A percentile compares a stretch with the other conserved stretches of the same genome.
These are phyloP conservation scores for Fagus crenata DNA, from an alignment of 306 rosid species.

Conservation along the genomic window DNA sequence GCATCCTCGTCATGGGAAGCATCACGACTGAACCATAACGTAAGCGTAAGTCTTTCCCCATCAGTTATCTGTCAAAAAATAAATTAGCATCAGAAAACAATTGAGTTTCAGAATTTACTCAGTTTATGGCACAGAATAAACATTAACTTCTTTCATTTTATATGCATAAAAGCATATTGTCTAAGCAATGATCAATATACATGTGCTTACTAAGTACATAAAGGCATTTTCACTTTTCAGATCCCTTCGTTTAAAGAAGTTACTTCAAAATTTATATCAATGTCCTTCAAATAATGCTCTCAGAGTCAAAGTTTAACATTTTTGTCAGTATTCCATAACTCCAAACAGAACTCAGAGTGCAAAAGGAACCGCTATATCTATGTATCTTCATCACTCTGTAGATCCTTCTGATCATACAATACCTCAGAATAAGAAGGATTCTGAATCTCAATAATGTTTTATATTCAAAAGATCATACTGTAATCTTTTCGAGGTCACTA, in stretches of 20 bases:
- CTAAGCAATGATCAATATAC: neutral
- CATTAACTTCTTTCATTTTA: neutral
- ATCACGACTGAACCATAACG: constrained; percentile 92
- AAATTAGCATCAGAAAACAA: constrained; percentile 33
- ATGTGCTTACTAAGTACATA: neutral
- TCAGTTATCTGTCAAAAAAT: constrained; percentile 57
- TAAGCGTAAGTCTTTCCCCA: constrained; percentile 91
- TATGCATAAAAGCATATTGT: neutral
- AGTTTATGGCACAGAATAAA: no score
- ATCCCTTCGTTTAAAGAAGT: neutral
- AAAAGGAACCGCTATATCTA: no score
- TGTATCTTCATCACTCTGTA: no score
- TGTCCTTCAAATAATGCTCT: neutral
- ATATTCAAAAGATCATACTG: neutral
- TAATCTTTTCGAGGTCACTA: neutral
- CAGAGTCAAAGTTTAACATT: neutral
- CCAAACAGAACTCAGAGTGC: no score
- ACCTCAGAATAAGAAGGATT: neutral
- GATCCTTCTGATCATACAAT: neutral
- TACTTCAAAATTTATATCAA: neutral
- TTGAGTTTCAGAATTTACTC: constrained; percentile 9
- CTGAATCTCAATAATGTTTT: neutral
- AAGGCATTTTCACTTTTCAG: neutral
- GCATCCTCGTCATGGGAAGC: constrained; percentile 80
- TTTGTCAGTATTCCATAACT: no score